phyloP scores from a whole-genome alignment of 148 eudicot species.

The Diospyros kaki region DNA sequence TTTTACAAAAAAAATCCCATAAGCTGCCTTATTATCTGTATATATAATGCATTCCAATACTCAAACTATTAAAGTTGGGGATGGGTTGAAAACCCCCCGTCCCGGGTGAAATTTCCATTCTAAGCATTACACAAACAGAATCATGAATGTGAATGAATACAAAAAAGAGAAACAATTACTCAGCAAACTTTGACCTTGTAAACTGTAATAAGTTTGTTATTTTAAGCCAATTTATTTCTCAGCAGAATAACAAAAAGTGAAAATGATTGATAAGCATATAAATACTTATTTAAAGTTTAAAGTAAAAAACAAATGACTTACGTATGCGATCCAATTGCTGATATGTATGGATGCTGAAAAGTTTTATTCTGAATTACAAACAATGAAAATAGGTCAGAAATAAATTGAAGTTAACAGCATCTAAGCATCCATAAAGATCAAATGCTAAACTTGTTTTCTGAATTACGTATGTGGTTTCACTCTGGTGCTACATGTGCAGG shows the following conservation, averaged over 20 bases:
- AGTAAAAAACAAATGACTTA: constrained; percentile 29
- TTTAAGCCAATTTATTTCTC: background rate
- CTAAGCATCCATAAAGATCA: background rate
- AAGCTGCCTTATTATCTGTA: too few species aligned
- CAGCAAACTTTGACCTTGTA: background rate
- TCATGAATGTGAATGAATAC: background rate
- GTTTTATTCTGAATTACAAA: constrained; percentile 78
- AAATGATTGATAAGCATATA: background rate
- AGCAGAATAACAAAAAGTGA: constrained; percentile 1
- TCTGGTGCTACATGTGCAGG: too few species aligned
- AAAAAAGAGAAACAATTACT: background rate
- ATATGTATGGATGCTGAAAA: constrained; percentile 83
- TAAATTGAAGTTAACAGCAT: constrained; percentile 2
- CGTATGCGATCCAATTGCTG: constrained; percentile 92
- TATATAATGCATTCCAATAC: too few species aligned
- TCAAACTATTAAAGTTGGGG: too few species aligned
- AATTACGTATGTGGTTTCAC: too few species aligned
- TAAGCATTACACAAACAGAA: background rate
- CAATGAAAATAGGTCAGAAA: constrained; percentile 11
- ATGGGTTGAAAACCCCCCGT: too few species aligned
- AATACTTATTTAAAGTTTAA: background rate
- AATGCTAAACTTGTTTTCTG: too few species aligned
- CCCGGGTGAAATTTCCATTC: too few species aligned
- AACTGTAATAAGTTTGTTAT: background rate
- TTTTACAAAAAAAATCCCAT: too few species aligned